phyloP scores from a whole-genome alignment of 2,329 filamentous ascomycete genomes.

The Samsoniella hepiali region DNA sequence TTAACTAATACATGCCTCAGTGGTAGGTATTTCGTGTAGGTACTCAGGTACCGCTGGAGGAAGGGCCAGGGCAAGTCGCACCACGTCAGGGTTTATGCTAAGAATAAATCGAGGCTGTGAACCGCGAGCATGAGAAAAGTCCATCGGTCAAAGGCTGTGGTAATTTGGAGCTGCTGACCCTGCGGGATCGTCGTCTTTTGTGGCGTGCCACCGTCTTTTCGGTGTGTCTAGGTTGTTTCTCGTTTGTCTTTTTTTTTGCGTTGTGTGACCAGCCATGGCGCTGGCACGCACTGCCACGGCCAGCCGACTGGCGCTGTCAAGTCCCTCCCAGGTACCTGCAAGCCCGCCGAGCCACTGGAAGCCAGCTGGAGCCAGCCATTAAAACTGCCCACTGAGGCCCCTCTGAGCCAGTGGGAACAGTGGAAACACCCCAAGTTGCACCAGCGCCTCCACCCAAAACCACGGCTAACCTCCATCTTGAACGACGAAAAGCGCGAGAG shows the following conservation, averaged over 20 bases:
- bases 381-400: background rate
- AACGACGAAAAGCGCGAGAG: background rate
- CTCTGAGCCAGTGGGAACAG: background rate
- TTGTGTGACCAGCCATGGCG: background rate
- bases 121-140: background rate
- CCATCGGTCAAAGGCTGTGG: background rate
- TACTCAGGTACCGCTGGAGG: background rate
- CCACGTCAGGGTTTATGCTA: background rate
- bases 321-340: background rate
- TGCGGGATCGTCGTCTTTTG: background rate
- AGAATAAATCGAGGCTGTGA: background rate
- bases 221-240: background rate
- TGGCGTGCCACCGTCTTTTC: background rate
- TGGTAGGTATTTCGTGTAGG: background rate
- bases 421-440: background rate
- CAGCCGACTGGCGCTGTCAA: background rate
- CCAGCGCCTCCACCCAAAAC: background rate
- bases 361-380: background rate
- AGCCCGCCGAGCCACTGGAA: background rate
- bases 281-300: too few species aligned
- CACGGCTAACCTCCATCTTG: conserved; percentile 3
- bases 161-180: background rate
- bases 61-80: background rate
- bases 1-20: too few species aligned
- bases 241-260: background rate